phyloP scores from a whole-genome alignment of 202 grass and related monocot species.

The Zoysia matrella region DNA sequence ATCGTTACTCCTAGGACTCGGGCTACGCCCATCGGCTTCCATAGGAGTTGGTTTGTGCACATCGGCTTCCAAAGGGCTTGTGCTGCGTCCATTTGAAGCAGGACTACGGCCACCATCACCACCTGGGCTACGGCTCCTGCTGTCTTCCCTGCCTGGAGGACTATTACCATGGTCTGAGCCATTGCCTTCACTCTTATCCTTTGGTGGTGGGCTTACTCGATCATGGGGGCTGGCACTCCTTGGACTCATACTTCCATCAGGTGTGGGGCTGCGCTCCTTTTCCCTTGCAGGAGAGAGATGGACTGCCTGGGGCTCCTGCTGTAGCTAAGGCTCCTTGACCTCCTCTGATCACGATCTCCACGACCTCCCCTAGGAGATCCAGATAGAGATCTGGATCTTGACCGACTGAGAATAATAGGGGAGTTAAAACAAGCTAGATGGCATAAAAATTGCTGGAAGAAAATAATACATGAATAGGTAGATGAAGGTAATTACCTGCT shows the following conservation, averaged over 20 bases:
- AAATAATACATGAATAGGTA: not conserved
- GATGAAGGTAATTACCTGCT: conserved; percentile 40
- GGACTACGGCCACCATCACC: conserved; percentile 56
- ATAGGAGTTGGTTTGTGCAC: conserved; percentile 13
- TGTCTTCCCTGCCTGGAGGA: conserved; percentile 51
- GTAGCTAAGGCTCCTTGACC: conserved; percentile 83
- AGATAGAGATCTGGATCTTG: conserved; percentile 59
- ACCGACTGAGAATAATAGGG: conserved; percentile 40
- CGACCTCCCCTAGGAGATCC: conserved; percentile 64
- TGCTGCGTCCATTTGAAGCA: conserved; percentile 53
- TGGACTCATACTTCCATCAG: conserved; percentile 67
- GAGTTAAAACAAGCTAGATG: not conserved
- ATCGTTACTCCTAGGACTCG: conserved; percentile 17
- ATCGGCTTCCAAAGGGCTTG: conserved; percentile 36
- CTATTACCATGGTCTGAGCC: conserved; percentile 59
- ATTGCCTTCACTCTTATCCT: conserved; percentile 51
- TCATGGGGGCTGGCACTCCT: conserved; percentile 50
- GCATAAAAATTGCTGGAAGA: not conserved
- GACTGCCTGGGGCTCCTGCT: not conserved
- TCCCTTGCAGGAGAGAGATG: conserved; percentile 45
- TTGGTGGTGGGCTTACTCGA: conserved; percentile 45
- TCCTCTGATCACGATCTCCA: conserved; percentile 49
- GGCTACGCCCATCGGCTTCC: conserved; percentile 44
- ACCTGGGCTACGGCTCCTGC: conserved; percentile 59
- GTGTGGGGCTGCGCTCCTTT: conserved; percentile 57